These are phyloP conservation scores for Dioscorea alata DNA, from an alignment of 106 monocot genomes.

Conservation along the genomic window DNA sequence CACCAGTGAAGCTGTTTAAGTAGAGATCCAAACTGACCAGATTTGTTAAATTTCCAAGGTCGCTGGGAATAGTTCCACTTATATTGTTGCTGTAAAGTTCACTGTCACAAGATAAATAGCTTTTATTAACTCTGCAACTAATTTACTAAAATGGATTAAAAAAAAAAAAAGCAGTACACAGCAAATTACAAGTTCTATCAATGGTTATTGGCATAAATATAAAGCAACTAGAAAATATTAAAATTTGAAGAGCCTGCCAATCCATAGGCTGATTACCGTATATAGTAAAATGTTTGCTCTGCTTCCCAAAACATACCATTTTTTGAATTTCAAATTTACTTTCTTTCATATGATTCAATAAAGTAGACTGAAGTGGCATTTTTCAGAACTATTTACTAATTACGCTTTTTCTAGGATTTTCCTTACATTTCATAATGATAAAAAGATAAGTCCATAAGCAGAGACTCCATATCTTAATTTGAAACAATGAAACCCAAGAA, in stretches of 20 bases:
- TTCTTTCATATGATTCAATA: not conserved
- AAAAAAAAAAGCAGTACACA: too few relatives aligned
- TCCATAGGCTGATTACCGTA: not conserved
- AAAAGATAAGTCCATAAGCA: not conserved
- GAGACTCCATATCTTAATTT: too few relatives aligned
- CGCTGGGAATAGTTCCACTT: constrained; percentile 44
- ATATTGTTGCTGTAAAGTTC: constrained; percentile 68
- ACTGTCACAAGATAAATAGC: constrained; percentile 11
- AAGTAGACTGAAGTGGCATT: not conserved
- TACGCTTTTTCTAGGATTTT: not conserved
- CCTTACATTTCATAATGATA: not conserved
- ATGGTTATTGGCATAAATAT: too few relatives aligned
- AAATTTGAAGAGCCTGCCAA: not conserved
- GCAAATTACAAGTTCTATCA: too few relatives aligned
- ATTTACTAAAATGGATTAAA: not conserved
- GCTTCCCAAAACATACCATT: not conserved
- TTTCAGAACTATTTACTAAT: not conserved
- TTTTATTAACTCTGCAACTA: not conserved
- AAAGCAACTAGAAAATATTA: too few relatives aligned
- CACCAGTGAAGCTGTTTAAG: constrained; percentile 46
- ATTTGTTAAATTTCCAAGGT: constrained; percentile 49
- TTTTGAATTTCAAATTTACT: not conserved
- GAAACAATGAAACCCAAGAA: too few relatives aligned
- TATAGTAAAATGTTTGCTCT: not conserved
- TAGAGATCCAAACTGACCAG: constrained; percentile 65